phyloP scores from a whole-genome alignment of 495 filamentous ascomycete species.

The Aspergillus bridgeri region DNA sequence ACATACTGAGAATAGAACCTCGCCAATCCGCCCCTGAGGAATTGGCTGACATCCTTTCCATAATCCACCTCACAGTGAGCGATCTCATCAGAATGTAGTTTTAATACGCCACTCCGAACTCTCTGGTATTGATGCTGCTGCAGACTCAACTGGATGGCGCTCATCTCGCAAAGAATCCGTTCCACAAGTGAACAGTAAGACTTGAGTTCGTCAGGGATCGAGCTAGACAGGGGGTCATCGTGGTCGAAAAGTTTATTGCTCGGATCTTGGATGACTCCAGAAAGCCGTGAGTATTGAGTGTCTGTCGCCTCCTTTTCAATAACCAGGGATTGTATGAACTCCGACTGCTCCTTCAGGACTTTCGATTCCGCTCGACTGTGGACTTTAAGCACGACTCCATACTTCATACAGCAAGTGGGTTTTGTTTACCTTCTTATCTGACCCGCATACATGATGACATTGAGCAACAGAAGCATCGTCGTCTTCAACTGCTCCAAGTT shows the following conservation, averaged over 20 bases:
- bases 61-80: not conserved
- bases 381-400: too few relatives aligned
- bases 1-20: too few relatives aligned
- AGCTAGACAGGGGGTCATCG: conserved; percentile 2
- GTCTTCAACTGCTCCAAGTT: conserved; percentile 36
- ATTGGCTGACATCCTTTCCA: not conserved
- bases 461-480: conserved; percentile 32
- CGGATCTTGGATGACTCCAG: not conserved
- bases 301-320: not conserved
- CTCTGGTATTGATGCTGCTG: conserved; percentile 7
- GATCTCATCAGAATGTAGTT: conserved; percentile 6
- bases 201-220: conserved; percentile 1
- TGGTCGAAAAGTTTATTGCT: not conserved
- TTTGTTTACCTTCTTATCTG: conserved; percentile 18
- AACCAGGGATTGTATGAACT: not conserved
- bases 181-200: conserved; percentile 4
- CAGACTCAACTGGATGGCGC: conserved; percentile 10
- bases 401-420: not conserved
- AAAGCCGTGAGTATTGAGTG: not conserved
- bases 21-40: not conserved
- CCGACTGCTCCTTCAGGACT: not conserved
- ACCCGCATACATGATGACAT: conserved; percentile 36
- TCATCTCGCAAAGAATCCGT: conserved; percentile 14
- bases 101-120: conserved; percentile 14
- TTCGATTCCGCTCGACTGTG: not conserved